phyloP scores from a whole-genome alignment of 2,329 filamentous ascomycete species.

The Clonostachys solani region DNA sequence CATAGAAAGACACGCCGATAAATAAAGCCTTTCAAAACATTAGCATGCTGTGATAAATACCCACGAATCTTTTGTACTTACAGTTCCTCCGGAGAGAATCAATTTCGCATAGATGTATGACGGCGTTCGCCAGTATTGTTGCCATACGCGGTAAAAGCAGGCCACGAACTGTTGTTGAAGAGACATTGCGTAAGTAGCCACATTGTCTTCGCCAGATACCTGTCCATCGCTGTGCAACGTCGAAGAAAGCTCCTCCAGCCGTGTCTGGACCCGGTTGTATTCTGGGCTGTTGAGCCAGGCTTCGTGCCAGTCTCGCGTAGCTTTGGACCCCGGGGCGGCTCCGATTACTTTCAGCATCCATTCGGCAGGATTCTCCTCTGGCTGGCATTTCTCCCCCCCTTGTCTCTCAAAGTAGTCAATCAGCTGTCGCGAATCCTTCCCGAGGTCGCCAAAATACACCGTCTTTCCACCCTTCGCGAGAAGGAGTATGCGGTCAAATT shows the following conservation, averaged over 20 bases:
- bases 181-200: constrained; percentile 24
- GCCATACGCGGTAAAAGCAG: constrained; percentile 59
- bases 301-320: constrained; percentile 65
- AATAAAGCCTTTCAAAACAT: constrained; percentile 59
- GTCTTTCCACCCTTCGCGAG: constrained; percentile 44
- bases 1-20: constrained; percentile 76
- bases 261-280: constrained; percentile 51
- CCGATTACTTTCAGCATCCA: constrained; percentile 39
- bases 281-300: constrained; percentile 67
- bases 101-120: constrained; percentile 74
- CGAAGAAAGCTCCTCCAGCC: constrained; percentile 54
- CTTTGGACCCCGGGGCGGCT: constrained; percentile 32
- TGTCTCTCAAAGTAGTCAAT: constrained; percentile 51
- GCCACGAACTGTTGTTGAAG: constrained; percentile 55
- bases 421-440: constrained; percentile 35
- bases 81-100: constrained; percentile 65
- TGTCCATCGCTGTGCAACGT: constrained; percentile 1
- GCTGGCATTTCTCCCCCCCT: constrained; percentile 60
- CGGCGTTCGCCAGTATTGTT: constrained; percentile 71
- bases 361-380: constrained; percentile 42
- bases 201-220: constrained; percentile 24
- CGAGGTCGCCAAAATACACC: constrained; percentile 48
- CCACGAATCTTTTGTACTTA: constrained; percentile 73
- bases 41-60: constrained; percentile 45
- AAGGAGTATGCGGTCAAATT: constrained; percentile 48